Percentiles rank a stretch among this genome's conserved stretches.
These are phyloP conservation scores for Verticillium isaacii DNA, from an alignment of 2,329 filamentous ascomycete species.

Conservation along the genomic window DNA sequence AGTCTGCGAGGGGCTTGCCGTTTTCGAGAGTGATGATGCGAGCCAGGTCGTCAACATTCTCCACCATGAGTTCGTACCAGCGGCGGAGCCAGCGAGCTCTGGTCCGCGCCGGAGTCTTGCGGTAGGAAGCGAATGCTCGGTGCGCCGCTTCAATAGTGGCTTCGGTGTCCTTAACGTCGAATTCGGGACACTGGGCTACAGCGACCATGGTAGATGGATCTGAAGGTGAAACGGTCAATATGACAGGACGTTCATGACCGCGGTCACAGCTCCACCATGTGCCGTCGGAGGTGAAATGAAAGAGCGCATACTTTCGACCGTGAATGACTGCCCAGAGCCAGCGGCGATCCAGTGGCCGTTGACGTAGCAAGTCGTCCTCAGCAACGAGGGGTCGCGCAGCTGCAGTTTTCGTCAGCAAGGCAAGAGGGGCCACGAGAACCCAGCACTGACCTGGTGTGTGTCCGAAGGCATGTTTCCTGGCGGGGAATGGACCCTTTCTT, in stretches of 20 bases:
- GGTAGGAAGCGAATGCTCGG: conserved; percentile 58
- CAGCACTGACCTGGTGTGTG: background rate
- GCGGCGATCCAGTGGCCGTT: conserved; percentile 74
- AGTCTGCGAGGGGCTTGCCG: conserved; percentile 62
- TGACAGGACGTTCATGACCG: conserved; percentile 4
- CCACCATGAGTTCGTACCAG: conserved; percentile 64
- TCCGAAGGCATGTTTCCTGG: background rate
- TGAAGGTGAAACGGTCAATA: conserved; percentile 19
- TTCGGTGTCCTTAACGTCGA: conserved; percentile 62
- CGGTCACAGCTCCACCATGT: background rate
- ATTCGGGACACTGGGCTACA: conserved; percentile 70
- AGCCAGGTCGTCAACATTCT: conserved; percentile 62
- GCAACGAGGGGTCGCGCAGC: conserved; percentile 54
- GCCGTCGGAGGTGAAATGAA: background rate
- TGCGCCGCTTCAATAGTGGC: conserved; percentile 65
- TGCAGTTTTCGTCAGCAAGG: conserved; percentile 31
- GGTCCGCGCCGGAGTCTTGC: conserved; percentile 54
- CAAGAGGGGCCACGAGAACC: background rate
- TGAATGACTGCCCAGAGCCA: conserved; percentile 68
- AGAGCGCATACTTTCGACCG: conserved; percentile 50
- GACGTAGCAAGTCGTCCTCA: conserved; percentile 68
- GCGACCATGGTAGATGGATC: conserved; percentile 68
- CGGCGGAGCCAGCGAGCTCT: conserved; percentile 55
- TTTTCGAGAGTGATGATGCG: conserved; percentile 68
- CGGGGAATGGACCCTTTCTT: too few species aligned